Percentiles rank a stretch among this genome's conserved stretches.
phyloP scores from a whole-genome alignment of 108 stramenopile species.

The Hondaea fermentalgiana region DNA sequence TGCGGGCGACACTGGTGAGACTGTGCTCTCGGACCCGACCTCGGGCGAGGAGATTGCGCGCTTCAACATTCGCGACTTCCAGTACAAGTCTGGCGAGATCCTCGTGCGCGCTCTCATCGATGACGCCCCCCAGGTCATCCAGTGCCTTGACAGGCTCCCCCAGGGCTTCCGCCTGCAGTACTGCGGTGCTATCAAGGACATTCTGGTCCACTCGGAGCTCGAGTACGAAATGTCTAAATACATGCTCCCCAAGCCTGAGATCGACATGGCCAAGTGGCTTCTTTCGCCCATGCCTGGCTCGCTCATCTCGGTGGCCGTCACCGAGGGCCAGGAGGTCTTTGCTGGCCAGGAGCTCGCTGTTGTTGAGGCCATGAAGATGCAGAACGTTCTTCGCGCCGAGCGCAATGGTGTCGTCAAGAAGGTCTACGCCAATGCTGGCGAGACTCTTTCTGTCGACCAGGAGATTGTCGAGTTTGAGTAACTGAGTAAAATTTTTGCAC shows the following conservation, averaged over 20 bases:
- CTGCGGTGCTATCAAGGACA: slow-evolving; percentile 56
- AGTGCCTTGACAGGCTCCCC: slow-evolving; percentile 20
- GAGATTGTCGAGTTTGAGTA: slow-evolving; percentile 62
- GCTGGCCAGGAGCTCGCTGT: slow-evolving; percentile 82
- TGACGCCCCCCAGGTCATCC: slow-evolving; percentile 20
- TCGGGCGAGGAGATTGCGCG: not conserved
- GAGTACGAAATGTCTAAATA: slow-evolving; percentile 66
- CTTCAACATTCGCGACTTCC: slow-evolving; percentile 18
- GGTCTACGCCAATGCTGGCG: slow-evolving; percentile 57
- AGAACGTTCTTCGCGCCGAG: slow-evolving; percentile 81
- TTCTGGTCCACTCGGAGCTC: slow-evolving; percentile 59
- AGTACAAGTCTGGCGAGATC: slow-evolving; percentile 21
- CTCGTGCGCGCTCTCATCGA: slow-evolving; percentile 23
- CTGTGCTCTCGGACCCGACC: not conserved
- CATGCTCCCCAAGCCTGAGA: slow-evolving; percentile 35
- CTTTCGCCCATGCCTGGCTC: slow-evolving; percentile 91
- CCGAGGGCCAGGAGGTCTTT: slow-evolving; percentile 78
- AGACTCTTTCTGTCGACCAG: slow-evolving; percentile 63
- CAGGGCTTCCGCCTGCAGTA: slow-evolving; percentile 37
- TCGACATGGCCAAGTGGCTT: slow-evolving; percentile 44
- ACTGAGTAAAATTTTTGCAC: not conserved
- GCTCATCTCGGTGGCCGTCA: slow-evolving; percentile 59
- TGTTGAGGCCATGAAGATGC: slow-evolving; percentile 99
- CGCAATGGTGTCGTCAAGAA: slow-evolving; percentile 53
- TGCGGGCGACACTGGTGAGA: not conserved